phyloP scores from a whole-genome alignment of 192 early-diverging fungal genomes.

The Entophlyctis helioformis region DNA sequence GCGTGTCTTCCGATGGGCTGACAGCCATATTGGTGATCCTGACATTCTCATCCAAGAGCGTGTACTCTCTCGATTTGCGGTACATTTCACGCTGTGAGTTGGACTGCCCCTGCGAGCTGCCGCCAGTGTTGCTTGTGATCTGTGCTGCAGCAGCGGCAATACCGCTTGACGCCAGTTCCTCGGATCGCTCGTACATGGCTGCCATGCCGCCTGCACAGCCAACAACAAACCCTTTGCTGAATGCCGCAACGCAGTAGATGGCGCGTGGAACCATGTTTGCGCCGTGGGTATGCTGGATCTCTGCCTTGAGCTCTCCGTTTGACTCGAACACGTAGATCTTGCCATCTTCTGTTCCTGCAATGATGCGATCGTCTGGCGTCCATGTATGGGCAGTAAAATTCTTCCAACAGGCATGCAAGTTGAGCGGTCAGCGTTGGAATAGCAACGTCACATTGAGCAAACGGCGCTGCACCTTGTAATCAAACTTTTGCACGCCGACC shows the following conservation, averaged over 20 bases:
- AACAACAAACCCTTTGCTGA: slow-evolving; percentile 23
- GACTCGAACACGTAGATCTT: slow-evolving; percentile 37
- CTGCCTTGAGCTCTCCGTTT: slow-evolving; percentile 28
- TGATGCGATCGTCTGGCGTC: slow-evolving; percentile 26
- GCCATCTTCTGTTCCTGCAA: slow-evolving; percentile 35
- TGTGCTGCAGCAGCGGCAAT: no score
- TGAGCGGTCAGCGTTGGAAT: background rate
- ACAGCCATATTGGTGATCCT: slow-evolving; percentile 33
- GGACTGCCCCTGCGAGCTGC: no score
- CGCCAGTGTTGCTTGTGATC: no score
- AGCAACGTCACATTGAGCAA: background rate
- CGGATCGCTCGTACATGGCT: slow-evolving; percentile 28
- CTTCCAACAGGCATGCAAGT: slow-evolving; percentile 7
- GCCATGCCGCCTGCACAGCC: slow-evolving; percentile 23
- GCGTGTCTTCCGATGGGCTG: slow-evolving; percentile 33
- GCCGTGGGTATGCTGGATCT: slow-evolving; percentile 12
- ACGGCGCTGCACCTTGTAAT: slow-evolving; percentile 17
- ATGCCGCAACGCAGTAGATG: slow-evolving; percentile 19
- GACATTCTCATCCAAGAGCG: slow-evolving; percentile 17
- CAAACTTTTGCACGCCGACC: slow-evolving; percentile 26
- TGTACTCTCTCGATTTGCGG: slow-evolving; percentile 28
- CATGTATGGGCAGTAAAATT: slow-evolving; percentile 36
- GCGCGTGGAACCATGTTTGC: slow-evolving; percentile 8
- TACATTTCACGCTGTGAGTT: slow-evolving; percentile 15
- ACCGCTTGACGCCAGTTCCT: slow-evolving; percentile 23